Base-by-base conservation (phyloP, 306 rosid species). In the Dryas drummondii region DNA sequence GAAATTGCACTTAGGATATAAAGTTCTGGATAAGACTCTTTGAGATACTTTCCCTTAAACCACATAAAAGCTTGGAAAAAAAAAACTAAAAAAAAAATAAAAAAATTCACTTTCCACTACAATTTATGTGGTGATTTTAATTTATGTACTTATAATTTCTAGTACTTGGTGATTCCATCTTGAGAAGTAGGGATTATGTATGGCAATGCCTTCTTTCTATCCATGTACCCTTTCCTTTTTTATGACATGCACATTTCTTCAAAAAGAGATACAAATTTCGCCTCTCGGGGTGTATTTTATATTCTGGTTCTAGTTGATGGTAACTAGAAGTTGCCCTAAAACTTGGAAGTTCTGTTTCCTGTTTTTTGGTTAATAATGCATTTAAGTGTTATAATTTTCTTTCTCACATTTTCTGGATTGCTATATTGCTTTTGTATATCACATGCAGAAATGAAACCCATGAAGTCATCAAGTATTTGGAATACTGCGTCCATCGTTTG, bases 401-500 rank as follows among this genome's bases (percentile, higher is more conserved):
- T 54, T 40, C n/a, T 32, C 37, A 37, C n/a, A 14, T 5, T 63
- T 59, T 59, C 54, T 42, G 27, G 45, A 53, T 42, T 19, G n/a
- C 37, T 57, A 66, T 71, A 19, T 71, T 76, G 22, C 61, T 68
- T 27, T 70, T 67, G 19, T 50, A 6, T 56, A 84, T 69, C 66
- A 66, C 67, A 73, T 82, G 80, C 90, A 94, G 97, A 94, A 94
- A 94, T 77, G 98, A 94, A 87, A 94, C 98, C 12, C 98, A 94
- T 13, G 98, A 94, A 83, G 98, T 91, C 83, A 94, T 94, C 74
- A 94, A 94, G 75, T 94, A 94, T 84, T 91, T 91, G 87, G 98
- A 94, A 77, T 86, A 88, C 70, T 90, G 97, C 81, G 96, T 90
- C 81, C 97, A 94, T 83, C 87, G 87, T 68, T 88, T 94, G 84